Evolutionary conservation across 2,329 filamentous ascomycete genomes (phyloP), one percentile per base, ranked within the genome.

Genomic region (Beauveria scarabaeidicola): DNA sequence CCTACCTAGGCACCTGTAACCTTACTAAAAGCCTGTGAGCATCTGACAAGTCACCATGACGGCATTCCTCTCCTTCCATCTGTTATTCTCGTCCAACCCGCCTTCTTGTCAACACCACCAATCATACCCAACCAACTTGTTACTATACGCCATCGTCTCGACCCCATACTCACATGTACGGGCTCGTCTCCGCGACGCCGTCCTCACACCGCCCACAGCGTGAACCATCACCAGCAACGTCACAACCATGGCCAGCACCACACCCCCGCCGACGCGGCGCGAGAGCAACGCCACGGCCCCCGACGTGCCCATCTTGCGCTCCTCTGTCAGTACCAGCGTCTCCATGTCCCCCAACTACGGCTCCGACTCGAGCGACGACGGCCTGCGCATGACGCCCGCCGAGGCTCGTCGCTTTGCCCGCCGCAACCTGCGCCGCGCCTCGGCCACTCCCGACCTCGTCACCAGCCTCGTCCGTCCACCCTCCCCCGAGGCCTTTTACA

Each of bases 371-470:
- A 73, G 71, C 63, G 72, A 74, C 58, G 72, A 74, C 51, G 70
- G 70, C 7, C 62, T 72, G 50, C 68, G 65, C 15, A 65, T 74
- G 64, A 74, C 68, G 48, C 68, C 71, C 1, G 68, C 70, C 25
- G 70, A 72, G 15, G 71, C 70, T 19, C 67, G 73, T 13, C 70
- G 72, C 44, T 71, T 74, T 46, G 71, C 70, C 41, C 69, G 72
- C 27, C 70, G 70, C n/a, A 73, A 67, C 61, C 66, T 73, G 51
- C 68, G 70, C 50, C 69, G 68, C 38, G 66, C 67, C 25, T 69
- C 70, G 17, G 70, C 71, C n/a, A 75, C 73, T 13, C 73, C 73
- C 53, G 73, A 75, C 58, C 70, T 74, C 59, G 71, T 74, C 62
- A 74, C 71, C 41, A 74, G 72, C 64, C 70, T 74, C 53, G 71